These are phyloP conservation scores for Epichloe hybrida DNA, from an alignment of 2,329 filamentous ascomycete species.

Conservation along the genomic window DNA sequence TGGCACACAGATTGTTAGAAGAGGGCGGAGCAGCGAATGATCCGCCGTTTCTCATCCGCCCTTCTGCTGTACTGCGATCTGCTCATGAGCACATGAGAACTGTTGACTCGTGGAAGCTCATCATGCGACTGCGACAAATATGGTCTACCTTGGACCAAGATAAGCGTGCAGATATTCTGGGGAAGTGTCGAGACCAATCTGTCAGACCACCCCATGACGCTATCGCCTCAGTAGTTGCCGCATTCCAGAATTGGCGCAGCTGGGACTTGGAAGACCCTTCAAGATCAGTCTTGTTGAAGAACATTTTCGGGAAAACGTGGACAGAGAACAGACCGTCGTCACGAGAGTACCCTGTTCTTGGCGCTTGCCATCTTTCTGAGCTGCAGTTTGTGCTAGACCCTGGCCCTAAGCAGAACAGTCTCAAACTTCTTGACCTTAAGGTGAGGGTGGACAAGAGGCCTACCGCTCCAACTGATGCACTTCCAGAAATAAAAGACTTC, in stretches of 20 bases:
- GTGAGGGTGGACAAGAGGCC: slow-evolving; percentile 43
- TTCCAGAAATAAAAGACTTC: slow-evolving; percentile 9
- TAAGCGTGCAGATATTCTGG: slow-evolving; percentile 32
- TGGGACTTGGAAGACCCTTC: slow-evolving; percentile 75
- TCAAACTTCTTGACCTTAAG: slow-evolving; percentile 47
- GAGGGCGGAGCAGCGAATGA: slow-evolving; percentile 57
- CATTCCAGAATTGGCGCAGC: slow-evolving; percentile 74
- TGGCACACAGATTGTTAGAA: slow-evolving; percentile 57
- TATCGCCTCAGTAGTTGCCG: slow-evolving; percentile 46
- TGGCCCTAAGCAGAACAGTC: slow-evolving; percentile 67
- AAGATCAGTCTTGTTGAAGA: slow-evolving; percentile 57
- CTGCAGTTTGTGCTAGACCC: slow-evolving; percentile 65
- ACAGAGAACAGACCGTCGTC: slow-evolving; percentile 5
- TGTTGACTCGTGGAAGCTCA: slow-evolving; percentile 90
- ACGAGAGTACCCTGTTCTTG: slow-evolving; percentile 32
- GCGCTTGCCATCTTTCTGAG: slow-evolving; percentile 49
- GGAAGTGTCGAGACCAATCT: slow-evolving; percentile 36
- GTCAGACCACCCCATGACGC: slow-evolving; percentile 44
- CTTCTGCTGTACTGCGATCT: slow-evolving; percentile 76
- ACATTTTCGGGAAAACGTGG: slow-evolving; percentile 44
- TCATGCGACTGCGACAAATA: slow-evolving; percentile 72
- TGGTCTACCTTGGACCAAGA: slow-evolving; percentile 46
- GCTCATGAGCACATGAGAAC: slow-evolving; percentile 68
- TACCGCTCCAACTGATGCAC: slow-evolving; percentile 8
- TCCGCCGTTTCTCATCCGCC: slow-evolving; percentile 74